phyloP scores from a whole-genome alignment of 2,329 filamentous ascomycete genomes.

The Aspergillus luchuensis region DNA sequence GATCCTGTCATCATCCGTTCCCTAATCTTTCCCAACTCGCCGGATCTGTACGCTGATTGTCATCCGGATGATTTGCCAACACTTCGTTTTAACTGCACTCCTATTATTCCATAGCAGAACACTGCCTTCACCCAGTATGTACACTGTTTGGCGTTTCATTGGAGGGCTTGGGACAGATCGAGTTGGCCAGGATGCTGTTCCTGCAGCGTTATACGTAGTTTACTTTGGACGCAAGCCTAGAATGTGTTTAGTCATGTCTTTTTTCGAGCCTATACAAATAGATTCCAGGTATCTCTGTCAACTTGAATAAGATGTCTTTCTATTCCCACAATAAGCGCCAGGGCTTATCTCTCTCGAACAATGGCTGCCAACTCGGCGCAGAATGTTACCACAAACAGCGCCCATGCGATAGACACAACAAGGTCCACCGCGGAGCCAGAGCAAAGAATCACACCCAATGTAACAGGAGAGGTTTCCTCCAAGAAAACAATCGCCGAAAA shows the following conservation, averaged over 20 bases:
- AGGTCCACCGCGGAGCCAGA: neutral
- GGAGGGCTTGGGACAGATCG: too few relatives aligned
- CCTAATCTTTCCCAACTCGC: neutral
- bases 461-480: neutral
- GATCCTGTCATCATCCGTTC: neutral
- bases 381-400: neutral
- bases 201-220: too few relatives aligned
- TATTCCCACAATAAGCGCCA: too few relatives aligned
- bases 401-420: neutral
- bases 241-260: neutral
- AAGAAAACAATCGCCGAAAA: too few relatives aligned
- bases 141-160: neutral
- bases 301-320: too few relatives aligned
- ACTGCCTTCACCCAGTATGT: neutral
- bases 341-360: too few relatives aligned
- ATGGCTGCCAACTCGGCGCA: too few relatives aligned
- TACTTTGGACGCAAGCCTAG: too few relatives aligned
- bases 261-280: neutral
- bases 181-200: too few relatives aligned
- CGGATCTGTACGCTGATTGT: neutral
- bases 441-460: neutral
- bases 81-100: neutral
- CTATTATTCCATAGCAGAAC: too few relatives aligned
- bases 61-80: neutral
- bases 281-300: too few relatives aligned